Conservation (phyloP, 2,329 filamentous ascomycete genomes). For the Drechslera avenae region DNA sequence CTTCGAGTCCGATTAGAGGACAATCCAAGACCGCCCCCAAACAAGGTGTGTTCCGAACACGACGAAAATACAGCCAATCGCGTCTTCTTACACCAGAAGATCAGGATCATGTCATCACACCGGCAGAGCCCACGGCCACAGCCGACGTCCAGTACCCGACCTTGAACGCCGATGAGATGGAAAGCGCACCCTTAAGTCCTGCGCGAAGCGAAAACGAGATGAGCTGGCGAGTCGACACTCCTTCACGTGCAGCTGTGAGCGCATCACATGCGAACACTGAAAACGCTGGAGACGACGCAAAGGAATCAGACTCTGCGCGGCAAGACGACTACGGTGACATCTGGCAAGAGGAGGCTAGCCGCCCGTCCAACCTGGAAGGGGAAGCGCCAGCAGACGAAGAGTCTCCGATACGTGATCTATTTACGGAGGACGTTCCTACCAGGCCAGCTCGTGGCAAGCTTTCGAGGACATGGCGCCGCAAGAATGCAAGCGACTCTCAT, state of each 20-base stretch:
- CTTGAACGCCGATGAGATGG: conserved; percentile 20
- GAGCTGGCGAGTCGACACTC: conserved; percentile 40
- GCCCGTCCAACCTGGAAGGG: conserved; percentile 33
- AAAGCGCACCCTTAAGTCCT: conserved; percentile 37
- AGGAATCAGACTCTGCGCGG: conserved; percentile 1
- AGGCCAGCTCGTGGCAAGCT: conserved; percentile 49
- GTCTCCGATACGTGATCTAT: conserved; percentile 41
- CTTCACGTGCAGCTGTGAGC: conserved; percentile 6
- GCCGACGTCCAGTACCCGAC: conserved; percentile 37
- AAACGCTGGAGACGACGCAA: conserved; percentile 3
- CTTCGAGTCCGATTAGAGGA: conserved; percentile 26
- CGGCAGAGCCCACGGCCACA: conserved; percentile 14
- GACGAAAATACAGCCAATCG: conserved; percentile 29
- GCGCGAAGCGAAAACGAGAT: conserved; percentile 42
- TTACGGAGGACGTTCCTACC: conserved; percentile 34
- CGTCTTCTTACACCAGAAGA: conserved; percentile 47
- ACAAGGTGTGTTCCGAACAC: conserved; percentile 31
- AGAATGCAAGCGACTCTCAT: conserved; percentile 44
- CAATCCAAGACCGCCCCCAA: conserved; percentile 13
- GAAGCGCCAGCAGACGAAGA: conserved; percentile 20
- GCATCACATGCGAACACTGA: background rate
- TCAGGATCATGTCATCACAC: conserved; percentile 27
- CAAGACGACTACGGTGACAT: conserved; percentile 47
- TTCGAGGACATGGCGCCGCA: conserved; percentile 51
- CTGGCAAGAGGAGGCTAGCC: conserved; percentile 56